Base-by-base conservation (phyloP, 2,329 filamentous ascomycete species). In the Scolecobasidium constrictum region DNA sequence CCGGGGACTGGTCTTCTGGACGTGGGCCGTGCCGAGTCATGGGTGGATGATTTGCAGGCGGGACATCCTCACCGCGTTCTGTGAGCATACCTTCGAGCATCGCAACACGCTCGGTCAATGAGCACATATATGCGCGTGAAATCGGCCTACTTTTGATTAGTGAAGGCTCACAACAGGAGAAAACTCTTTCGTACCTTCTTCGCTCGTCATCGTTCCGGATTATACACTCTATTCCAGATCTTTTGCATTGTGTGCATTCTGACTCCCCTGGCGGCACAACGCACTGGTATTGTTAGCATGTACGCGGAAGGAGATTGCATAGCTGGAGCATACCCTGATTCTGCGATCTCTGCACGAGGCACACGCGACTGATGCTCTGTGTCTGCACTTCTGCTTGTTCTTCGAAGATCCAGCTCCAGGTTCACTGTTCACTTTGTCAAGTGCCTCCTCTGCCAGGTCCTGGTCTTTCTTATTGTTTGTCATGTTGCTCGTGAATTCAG, bases 181-280 rank as follows among this genome's bases (percentile, higher is more conserved):
- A n/a, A 12, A 26, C 16, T 18, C 17, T 39, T 6, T 56, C 64
- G 33, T 52, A 73, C 72, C 71, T 61, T 55, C 72, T 58, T 34
- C 72, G 59, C 52, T 76, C 72, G 53, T 76, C 72, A 46, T 75
- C 72, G 48, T 75, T 72, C 50, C 71, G 73, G 51, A 76, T 76
- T 42, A 75, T 58, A 48, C 72, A 75, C 37, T 68, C 61, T 9
- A 66, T 63, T 13, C 68, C 70, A 2, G 67, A 63, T 43, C 68
- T 61, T 49, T 68, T 67, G 53, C 72, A 76, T 46, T 74, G 71
- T 16, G 64, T 67, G 53, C 72, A 76, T 46, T 65, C 63, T 7
- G 58, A 57, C 46, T 72, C 64, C 11, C 71, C 71, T 34, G 68
- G 62, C 35, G 68, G 70, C 7, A 76, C 71, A 2, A 75, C 72